phyloP scores from a whole-genome alignment of 2,329 filamentous ascomycete genomes.

The Fusarium sp. region DNA sequence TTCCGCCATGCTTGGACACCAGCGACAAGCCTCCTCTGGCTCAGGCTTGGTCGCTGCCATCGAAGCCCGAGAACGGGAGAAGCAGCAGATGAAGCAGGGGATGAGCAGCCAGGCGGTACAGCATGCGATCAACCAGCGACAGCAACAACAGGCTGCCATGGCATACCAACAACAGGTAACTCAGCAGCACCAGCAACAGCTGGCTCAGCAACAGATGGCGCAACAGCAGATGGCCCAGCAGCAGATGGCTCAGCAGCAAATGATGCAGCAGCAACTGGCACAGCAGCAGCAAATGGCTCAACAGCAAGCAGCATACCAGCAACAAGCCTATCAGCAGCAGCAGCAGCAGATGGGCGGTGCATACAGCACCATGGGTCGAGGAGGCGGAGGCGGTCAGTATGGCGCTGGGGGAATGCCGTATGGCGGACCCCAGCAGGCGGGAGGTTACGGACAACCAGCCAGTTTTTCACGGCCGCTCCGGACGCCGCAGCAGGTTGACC shows the following conservation, averaged over 20 bases:
- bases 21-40: slow-evolving; percentile 63
- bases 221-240: slow-evolving; percentile 44
- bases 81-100: slow-evolving; percentile 75
- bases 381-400: slow-evolving; percentile 34
- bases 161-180: slow-evolving; percentile 39
- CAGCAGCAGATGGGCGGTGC: slow-evolving; percentile 42
- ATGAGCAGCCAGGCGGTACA: slow-evolving; percentile 57
- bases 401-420: slow-evolving; percentile 35
- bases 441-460: slow-evolving; percentile 32
- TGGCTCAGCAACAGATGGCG: slow-evolving; percentile 44
- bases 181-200: slow-evolving; percentile 35
- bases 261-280: slow-evolving; percentile 63
- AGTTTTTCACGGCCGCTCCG: slow-evolving; percentile 51
- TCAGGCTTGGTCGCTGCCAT: slow-evolving; percentile 82
- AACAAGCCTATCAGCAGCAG: slow-evolving; percentile 44
- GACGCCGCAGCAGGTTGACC: slow-evolving; percentile 44
- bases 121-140: slow-evolving; percentile 36
- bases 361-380: slow-evolving; percentile 43
- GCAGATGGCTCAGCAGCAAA: slow-evolving; percentile 43
- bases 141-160: slow-evolving; percentile 69
- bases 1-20: slow-evolving; percentile 66
- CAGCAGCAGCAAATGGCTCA: slow-evolving; percentile 43
- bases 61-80: slow-evolving; percentile 83
- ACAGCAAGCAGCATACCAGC: slow-evolving; percentile 43
- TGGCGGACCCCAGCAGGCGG: slow-evolving; percentile 40